Conservation (phyloP, 352 stramenopile species). For the Globisporangium spiculum region DNA sequence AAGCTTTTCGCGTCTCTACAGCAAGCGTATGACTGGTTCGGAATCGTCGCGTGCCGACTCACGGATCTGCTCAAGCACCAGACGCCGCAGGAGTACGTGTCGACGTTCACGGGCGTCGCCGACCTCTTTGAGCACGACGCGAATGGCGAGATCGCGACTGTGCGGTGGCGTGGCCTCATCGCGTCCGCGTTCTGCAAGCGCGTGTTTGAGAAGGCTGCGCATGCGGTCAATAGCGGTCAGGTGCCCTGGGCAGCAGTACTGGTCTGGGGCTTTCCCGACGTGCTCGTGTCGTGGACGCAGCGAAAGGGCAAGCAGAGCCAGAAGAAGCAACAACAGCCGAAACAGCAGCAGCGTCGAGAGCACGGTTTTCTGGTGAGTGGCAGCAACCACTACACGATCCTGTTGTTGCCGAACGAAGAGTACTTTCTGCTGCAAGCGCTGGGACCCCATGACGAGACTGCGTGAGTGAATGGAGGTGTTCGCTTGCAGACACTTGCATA, state of each 20-base stretch:
- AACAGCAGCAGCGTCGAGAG: conserved; percentile 30
- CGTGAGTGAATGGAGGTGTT: conserved; percentile 16
- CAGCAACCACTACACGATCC: conserved; percentile 73
- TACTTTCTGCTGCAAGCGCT: conserved; percentile 74
- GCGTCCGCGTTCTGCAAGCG: conserved; percentile 45
- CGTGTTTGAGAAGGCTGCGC: conserved; percentile 50
- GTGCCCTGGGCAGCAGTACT: conserved; percentile 71
- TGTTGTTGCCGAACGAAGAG: conserved; percentile 65
- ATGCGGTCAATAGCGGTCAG: conserved; percentile 37
- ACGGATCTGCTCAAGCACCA: conserved; percentile 48
- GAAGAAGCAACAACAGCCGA: background rate
- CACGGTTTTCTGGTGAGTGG: conserved; percentile 77
- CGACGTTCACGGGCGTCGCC: conserved; percentile 50
- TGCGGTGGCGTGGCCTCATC: conserved; percentile 80
- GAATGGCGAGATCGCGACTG: conserved; percentile 36
- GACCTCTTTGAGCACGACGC: conserved; percentile 39
- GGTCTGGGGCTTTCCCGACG: conserved; percentile 80
- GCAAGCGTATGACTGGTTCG: conserved; percentile 75
- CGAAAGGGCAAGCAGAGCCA: conserved; percentile 16
- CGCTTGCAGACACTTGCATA: background rate
- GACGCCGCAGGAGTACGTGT: conserved; percentile 73
- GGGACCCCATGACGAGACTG: conserved; percentile 62
- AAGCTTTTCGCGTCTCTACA: conserved; percentile 37
- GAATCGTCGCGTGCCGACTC: conserved; percentile 61
- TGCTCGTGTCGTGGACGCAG: conserved; percentile 68